A percentile compares a stretch with the other conserved stretches of the same genome.
These are phyloP conservation scores for Chloris gayana DNA, from an alignment of 176 grass and related monocot species.

Conservation along the genomic window DNA sequence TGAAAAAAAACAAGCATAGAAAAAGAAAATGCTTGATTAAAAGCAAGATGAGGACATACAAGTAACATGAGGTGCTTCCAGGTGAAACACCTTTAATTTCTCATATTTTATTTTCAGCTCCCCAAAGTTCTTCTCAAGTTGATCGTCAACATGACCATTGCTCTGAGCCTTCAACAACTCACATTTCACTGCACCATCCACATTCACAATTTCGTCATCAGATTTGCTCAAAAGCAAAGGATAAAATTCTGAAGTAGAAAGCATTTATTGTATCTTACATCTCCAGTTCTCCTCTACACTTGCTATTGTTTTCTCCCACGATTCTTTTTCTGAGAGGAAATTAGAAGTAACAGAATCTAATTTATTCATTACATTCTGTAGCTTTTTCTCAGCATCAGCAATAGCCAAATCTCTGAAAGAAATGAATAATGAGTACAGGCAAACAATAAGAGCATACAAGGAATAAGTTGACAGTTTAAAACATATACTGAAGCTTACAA, in stretches of 20 bases:
- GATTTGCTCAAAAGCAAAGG: constrained; percentile 15
- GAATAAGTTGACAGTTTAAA: constrained; percentile 24
- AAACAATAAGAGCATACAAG: constrained; percentile 19
- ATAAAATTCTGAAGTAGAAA: constrained; percentile 22
- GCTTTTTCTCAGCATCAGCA: constrained; percentile 64
- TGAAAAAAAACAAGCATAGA: constrained; percentile 49
- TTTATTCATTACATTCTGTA: constrained; percentile 68
- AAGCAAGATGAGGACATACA: constrained; percentile 9
- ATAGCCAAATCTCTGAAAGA: constrained; percentile 75
- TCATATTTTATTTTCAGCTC: constrained; percentile 77
- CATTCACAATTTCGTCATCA: constrained; percentile 22
- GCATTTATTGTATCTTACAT: constrained; percentile 57
- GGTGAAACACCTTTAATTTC: constrained; percentile 72
- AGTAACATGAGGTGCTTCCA: constrained; percentile 32
- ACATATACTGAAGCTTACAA: constrained; percentile 14
- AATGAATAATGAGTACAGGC: constrained; percentile 18
- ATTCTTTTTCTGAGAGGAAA: constrained; percentile 82
- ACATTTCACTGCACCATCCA: constrained; percentile 75
- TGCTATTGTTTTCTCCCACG: constrained; percentile 75
- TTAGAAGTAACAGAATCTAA: constrained; percentile 71
- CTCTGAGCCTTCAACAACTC: constrained; percentile 68
- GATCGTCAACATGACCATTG: constrained; percentile 66
- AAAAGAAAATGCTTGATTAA: constrained; percentile 37
- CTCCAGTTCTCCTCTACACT: constrained; percentile 91
- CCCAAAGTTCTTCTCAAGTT: constrained; percentile 74